Conservation (phyloP, 1,284 basidiomycete genomes). For the Ceratorhiza oryzae-sativae region DNA sequence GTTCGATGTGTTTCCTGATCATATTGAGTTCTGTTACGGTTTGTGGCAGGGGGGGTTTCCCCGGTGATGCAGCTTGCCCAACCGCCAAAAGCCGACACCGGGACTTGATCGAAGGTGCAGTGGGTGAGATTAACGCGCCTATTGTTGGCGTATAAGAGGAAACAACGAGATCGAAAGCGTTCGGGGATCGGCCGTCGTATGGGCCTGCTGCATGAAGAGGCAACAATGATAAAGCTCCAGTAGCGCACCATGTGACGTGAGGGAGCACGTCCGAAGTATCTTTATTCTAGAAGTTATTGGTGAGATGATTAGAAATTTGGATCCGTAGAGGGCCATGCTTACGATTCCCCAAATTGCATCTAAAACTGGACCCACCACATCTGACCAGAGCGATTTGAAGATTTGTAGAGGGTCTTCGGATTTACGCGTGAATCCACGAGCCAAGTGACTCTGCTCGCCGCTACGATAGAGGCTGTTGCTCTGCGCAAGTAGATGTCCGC, state of each 20-base stretch:
- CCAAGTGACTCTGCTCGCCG: too few relatives aligned
- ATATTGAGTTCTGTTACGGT: not conserved
- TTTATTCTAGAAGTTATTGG: too few relatives aligned
- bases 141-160: conserved; percentile 13
- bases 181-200: not conserved
- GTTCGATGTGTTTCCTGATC: too few relatives aligned
- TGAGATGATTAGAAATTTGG: too few relatives aligned
- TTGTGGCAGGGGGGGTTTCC: not conserved
- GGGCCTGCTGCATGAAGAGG: conserved; percentile 6
- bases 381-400: not conserved
- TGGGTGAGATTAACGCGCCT: not conserved
- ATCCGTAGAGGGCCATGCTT: too few relatives aligned
- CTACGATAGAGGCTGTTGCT: too few relatives aligned
- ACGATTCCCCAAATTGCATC: not conserved
- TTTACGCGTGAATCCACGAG: too few relatives aligned
- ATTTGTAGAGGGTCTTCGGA: too few relatives aligned
- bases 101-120: not conserved
- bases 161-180: not conserved
- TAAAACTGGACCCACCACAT: not conserved
- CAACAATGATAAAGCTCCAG: not conserved
- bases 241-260: conserved; percentile 19
- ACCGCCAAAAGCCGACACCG: not conserved
- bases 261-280: not conserved
- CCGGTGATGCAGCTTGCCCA: not conserved
- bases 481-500: too few relatives aligned